Evolutionary conservation across 768 basidiomycete genomes (phyloP).

Genomic region (Psilocybe sp.): DNA sequence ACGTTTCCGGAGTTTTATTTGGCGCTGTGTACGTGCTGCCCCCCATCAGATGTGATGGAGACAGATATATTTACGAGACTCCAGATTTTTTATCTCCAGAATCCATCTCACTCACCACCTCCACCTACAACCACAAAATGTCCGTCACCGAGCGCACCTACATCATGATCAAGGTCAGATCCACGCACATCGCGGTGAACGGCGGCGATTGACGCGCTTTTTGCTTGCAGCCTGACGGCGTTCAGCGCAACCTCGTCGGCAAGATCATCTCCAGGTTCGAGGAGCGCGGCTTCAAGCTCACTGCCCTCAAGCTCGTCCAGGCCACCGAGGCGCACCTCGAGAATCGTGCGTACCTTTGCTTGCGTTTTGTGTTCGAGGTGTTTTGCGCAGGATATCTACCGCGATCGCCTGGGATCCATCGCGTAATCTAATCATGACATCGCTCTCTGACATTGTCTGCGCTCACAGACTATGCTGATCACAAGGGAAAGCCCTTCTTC

Average conservation of each 20-base stretch:
- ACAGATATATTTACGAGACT: constrained; percentile 25
- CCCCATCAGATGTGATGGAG: constrained; percentile 31
- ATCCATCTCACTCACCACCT: constrained; percentile 21
- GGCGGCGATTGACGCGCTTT: constrained; percentile 7
- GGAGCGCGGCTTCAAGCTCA: constrained; percentile 96
- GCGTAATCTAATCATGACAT: constrained; percentile 10
- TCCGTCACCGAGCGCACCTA: constrained; percentile 86
- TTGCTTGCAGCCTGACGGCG: constrained; percentile 86
- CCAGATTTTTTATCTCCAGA: constrained; percentile 20
- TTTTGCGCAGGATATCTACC: constrained; percentile 2
- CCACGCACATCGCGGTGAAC: constrained; percentile 2
- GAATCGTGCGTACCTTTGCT: constrained; percentile 56
- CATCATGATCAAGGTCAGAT: constrained; percentile 95
- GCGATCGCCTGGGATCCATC: constrained; percentile 13
- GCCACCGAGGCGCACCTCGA: constrained; percentile 84
- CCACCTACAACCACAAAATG: constrained; percentile 39
- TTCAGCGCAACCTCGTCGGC: constrained; percentile 93
- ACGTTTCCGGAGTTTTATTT: constrained; percentile 42
- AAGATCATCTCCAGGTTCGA: constrained; percentile 97
- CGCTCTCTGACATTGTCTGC: constrained; percentile 5
- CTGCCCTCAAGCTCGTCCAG: constrained; percentile 88
- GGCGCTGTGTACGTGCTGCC: constrained; percentile 37
- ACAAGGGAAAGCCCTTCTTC: constrained; percentile 94
- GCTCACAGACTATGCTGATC: constrained; percentile 87
- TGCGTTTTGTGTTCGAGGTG: not conserved